Base-by-base conservation (phyloP, 306 rosid genomes). In the Rosa chinensis region DNA sequence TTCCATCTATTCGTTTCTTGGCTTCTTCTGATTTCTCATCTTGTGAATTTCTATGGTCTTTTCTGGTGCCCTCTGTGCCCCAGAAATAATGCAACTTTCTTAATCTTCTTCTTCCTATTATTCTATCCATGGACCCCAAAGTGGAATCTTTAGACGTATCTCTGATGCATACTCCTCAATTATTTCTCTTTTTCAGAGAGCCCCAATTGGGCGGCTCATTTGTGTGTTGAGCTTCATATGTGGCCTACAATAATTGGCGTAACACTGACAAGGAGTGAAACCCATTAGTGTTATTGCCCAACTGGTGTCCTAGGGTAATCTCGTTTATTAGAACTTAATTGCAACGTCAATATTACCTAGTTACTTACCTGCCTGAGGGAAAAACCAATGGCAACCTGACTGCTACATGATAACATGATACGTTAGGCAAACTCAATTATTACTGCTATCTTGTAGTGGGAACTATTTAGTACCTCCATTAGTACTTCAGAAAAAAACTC, bases 21-120 rank as follows among this genome's bases (percentile, higher is more conserved):
- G 82, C 85, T 78, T 84, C 58, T 75, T 75, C 81, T 76, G 72
- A 25, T 83, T 79, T 66, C 68, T 42, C 83, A 74, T 85, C 92
- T 77, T 78, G 94, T 88, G 92, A 92, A 28, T 64, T 77, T 78
- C 58, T 20, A 10, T 43, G 72, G 58, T 71, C 20, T 78, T 10
- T 43, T 47, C 81, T 79, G 45, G 5, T 25, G 70, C 49, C 79
- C 8, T 66, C 80, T 9, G 7, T 53, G 77, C 58, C 77, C 73
- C 20, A 66, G n/a, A 63, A 62, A 66, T 37, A 66, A 58, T 78
- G 45, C 82, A 17, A 62, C 43, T 72, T 63, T 81, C 59, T 37
- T 62, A 39, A 16, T 42, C 35, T 67, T 56, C 84, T 39, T 40
- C 42, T 53, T 73, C 74, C 21, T 18, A 21, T 44, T 75, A 13